Conservation (phyloP, 176 grass and related monocot genomes). For the Phyllostachys edulis region DNA sequence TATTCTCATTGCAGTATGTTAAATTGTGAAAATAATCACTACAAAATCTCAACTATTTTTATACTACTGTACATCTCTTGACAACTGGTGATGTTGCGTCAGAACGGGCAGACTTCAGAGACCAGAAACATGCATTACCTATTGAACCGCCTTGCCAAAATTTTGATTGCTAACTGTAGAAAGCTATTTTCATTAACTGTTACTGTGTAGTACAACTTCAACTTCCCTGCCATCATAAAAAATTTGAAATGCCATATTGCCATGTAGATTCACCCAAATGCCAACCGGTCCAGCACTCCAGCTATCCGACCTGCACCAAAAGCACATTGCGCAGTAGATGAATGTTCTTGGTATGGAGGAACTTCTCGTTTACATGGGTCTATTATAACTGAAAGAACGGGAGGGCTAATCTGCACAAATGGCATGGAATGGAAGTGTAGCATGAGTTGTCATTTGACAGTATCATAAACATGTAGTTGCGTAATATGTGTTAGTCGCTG, state of each 20-base stretch:
- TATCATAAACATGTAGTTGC: not conserved
- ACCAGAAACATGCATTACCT: not conserved
- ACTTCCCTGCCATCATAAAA: not conserved
- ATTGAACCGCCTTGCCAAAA: not conserved
- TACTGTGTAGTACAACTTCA: not conserved
- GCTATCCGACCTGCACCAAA: not conserved
- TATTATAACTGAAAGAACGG: not conserved
- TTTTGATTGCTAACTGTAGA: not conserved
- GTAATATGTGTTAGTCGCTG: not conserved
- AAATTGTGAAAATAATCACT: not conserved
- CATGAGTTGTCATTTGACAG: not conserved
- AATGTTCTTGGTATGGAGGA: not conserved
- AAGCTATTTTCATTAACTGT: not conserved
- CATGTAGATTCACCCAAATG: not conserved
- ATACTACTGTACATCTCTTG: not conserved
- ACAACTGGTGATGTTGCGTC: not conserved
- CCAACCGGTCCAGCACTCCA: not conserved
- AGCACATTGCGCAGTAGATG: not conserved
- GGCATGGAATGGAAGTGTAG: not conserved
- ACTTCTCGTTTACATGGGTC: not conserved
- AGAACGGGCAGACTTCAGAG: not conserved
- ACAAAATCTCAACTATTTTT: not conserved
- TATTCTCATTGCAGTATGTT: constrained; percentile 5
- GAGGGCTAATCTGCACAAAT: not conserved
- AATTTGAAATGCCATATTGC: not conserved